Percentiles rank a stretch among this genome's conserved stretches.
Conservation (phyloP, 306 rosid species). For the Quercus glauca region DNA sequence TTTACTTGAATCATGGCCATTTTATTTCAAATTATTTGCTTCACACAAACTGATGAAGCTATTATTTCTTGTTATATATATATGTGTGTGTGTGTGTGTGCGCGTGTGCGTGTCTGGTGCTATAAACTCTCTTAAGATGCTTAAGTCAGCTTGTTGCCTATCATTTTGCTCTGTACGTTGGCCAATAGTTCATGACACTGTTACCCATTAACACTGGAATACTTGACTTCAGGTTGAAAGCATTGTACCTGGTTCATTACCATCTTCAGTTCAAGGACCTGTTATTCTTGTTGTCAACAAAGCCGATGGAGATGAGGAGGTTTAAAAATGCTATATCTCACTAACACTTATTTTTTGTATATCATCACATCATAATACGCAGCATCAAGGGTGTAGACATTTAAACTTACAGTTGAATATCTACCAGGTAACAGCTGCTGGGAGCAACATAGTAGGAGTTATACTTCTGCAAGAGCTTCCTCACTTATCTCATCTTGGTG, state of each 20-base stretch:
- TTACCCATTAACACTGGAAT: constrained; percentile 13
- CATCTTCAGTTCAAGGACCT: constrained; percentile 69
- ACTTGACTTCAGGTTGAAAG: constrained; percentile 71
- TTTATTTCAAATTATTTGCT: background rate
- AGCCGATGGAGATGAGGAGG: constrained; percentile 99
- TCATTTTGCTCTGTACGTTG: background rate
- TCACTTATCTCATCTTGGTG: constrained; percentile 99
- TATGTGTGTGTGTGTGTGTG: too few species aligned
- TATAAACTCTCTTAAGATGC: background rate
- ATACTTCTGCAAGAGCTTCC: constrained; percentile 93
- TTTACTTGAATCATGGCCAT: background rate
- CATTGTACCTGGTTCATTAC: constrained; percentile 80
- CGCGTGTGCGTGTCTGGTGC: background rate
- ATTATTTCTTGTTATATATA: background rate
- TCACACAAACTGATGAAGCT: background rate
- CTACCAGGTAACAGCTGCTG: constrained; percentile 87
- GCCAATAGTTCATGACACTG: background rate
- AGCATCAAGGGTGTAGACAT: background rate
- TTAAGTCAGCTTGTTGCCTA: background rate
- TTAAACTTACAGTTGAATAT: constrained; percentile 20
- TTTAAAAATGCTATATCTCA: constrained; percentile 19
- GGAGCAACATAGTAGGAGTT: constrained; percentile 81
- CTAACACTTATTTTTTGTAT: background rate
- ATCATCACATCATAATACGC: background rate
- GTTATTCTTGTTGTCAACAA: constrained; percentile 69